A percentile compares a stretch with the other conserved stretches of the same genome.
Evolutionary conservation across 805 yeast species (phyloP).

Genomic region (Metschnikowia peoriensis): DNA sequence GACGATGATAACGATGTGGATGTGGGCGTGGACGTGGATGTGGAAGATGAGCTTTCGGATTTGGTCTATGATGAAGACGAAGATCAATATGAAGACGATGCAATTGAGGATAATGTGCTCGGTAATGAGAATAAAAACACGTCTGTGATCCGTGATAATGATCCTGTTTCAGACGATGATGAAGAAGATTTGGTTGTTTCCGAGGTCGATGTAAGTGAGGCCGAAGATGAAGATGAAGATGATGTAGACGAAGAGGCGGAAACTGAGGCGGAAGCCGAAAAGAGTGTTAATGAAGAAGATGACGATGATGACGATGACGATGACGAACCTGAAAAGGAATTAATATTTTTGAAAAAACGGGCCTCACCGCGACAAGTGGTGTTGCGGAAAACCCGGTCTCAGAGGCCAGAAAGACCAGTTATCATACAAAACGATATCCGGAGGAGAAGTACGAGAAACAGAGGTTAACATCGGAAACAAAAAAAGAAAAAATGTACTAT

Average conservation of each 20-base stretch:
- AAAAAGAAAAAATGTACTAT: not conserved
- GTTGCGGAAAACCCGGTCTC: constrained; percentile 1
- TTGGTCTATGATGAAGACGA: constrained; percentile 10
- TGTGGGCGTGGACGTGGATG: not conserved
- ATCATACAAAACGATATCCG: not conserved
- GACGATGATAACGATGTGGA: constrained; percentile 6
- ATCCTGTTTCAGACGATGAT: constrained; percentile 18
- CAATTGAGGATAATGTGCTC: not conserved
- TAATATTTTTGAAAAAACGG: not conserved
- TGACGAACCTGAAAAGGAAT: not conserved
- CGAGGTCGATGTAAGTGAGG: constrained; percentile 17
- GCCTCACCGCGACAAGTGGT: not conserved
- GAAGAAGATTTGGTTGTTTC: constrained; percentile 13
- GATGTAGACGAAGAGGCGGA: constrained; percentile 15
- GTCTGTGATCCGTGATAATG: constrained; percentile 12
- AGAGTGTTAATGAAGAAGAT: constrained; percentile 3
- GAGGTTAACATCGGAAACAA: not conserved
- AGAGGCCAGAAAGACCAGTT: not conserved
- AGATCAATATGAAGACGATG: constrained; percentile 8
- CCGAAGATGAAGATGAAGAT: constrained; percentile 19
- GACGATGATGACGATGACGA: not conserved
- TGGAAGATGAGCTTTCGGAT: constrained; percentile 6
- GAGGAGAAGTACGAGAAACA: not conserved
- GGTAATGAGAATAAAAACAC: constrained; percentile 2
- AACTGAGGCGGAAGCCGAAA: constrained; percentile 3